phyloP scores from a whole-genome alignment of 306 rosid species.

The Urtica urens region DNA sequence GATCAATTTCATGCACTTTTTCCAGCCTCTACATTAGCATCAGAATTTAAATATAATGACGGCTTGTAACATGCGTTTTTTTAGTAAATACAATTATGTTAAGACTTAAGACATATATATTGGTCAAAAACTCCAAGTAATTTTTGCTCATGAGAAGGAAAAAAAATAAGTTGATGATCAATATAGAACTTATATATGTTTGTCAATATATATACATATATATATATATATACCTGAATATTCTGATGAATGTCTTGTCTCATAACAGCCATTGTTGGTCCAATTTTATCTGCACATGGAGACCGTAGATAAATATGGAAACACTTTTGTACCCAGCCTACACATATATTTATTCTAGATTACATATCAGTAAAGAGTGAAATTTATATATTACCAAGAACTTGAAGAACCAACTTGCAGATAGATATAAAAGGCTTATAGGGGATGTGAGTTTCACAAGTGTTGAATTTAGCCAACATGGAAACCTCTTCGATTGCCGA shows the following conservation, averaged over 20 bases:
- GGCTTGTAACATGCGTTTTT: not conserved
- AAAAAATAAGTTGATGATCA: not conserved
- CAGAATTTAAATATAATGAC: not conserved
- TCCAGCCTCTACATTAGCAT: slow-evolving; percentile 65
- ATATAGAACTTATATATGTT: not conserved
- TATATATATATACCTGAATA: slow-evolving; percentile 34
- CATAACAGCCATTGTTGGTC: slow-evolving; percentile 66
- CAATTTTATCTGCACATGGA: slow-evolving; percentile 54
- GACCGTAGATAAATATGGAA: not conserved
- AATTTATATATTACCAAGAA: not conserved
- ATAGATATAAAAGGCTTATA: not conserved
- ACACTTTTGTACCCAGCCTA: no score
- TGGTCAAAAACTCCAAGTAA: no score
- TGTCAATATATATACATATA: not conserved
- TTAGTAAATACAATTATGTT: no score
- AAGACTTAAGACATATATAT: no score
- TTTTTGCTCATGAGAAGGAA: not conserved
- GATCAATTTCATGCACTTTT: slow-evolving; percentile 35
- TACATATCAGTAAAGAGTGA: no score
- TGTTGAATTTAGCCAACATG: not conserved
- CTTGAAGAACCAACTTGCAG: slow-evolving; percentile 7
- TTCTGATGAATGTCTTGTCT: slow-evolving; percentile 57
- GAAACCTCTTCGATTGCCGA: slow-evolving; percentile 5
- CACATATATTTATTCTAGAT: no score
- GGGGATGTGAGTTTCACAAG: slow-evolving; percentile 1